Evolutionary conservation across 805 yeast genomes (phyloP).

Genomic region (Dipodascus geniculatus): DNA sequence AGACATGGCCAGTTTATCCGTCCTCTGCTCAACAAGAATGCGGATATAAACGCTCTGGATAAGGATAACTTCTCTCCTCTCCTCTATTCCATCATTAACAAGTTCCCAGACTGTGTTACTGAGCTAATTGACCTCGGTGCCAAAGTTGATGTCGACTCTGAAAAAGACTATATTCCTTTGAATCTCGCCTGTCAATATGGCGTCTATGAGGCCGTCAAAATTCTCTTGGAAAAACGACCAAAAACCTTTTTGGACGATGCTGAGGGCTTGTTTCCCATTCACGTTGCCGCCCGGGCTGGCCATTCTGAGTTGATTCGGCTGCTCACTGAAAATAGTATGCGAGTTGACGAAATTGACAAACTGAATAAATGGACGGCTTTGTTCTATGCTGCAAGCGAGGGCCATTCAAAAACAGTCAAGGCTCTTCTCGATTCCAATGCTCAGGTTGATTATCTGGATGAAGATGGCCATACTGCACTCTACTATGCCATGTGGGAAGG

Average conservation of each 20-base stretch:
- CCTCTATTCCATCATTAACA: slow-evolving; percentile 61
- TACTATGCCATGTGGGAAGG: slow-evolving; percentile 95
- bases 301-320: slow-evolving; percentile 57
- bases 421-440: slow-evolving; percentile 69
- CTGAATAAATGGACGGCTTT: slow-evolving; percentile 91
- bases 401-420: slow-evolving; percentile 58
- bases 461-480: slow-evolving; percentile 66
- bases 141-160: slow-evolving; percentile 27
- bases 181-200: slow-evolving; percentile 86
- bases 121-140: slow-evolving; percentile 39
- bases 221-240: slow-evolving; percentile 37
- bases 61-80: slow-evolving; percentile 58
- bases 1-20: slow-evolving; percentile 35
- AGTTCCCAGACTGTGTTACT: slow-evolving; percentile 44
- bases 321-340: slow-evolving; percentile 41
- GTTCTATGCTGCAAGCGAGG: slow-evolving; percentile 81
- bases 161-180: slow-evolving; percentile 41
- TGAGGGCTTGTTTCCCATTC: slow-evolving; percentile 77
- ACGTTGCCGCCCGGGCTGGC: slow-evolving; percentile 80
- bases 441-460: slow-evolving; percentile 54
- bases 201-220: slow-evolving; percentile 53
- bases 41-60: slow-evolving; percentile 27
- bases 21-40: slow-evolving; percentile 30
- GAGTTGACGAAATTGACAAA: slow-evolving; percentile 69
- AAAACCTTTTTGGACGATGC: slow-evolving; percentile 49